phyloP scores from a whole-genome alignment of 2,329 filamentous ascomycete genomes.

The Penicillium sp. region DNA sequence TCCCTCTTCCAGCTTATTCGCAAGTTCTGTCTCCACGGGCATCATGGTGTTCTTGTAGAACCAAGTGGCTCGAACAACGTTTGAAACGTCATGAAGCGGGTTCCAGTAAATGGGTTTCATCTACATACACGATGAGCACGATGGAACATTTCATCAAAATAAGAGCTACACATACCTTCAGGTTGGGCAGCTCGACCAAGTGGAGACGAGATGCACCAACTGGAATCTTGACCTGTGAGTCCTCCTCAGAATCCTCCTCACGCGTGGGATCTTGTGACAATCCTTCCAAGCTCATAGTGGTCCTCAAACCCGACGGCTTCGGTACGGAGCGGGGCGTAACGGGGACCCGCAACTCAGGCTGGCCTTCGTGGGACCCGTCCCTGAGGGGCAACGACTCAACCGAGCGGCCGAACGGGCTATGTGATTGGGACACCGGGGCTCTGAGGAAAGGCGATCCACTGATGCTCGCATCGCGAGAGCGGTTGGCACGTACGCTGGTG shows the following conservation, averaged over 20 bases:
- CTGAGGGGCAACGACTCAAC: conserved; percentile 36
- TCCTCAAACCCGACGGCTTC: conserved; percentile 39
- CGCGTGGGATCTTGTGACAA: conserved; percentile 23
- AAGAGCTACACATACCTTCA: conserved; percentile 52
- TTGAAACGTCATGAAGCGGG: conserved; percentile 84
- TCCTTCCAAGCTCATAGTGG: conserved; percentile 34
- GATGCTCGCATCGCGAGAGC: conserved; percentile 47
- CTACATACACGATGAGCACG: conserved; percentile 45
- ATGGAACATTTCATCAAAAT: neutral
- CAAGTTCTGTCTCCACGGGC: conserved; percentile 81
- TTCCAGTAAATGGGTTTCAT: conserved; percentile 99
- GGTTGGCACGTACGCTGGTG: conserved; percentile 34
- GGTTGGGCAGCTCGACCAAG: conserved; percentile 78
- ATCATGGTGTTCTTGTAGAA: conserved; percentile 97
- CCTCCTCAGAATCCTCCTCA: conserved; percentile 35
- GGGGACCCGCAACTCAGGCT: conserved; percentile 28
- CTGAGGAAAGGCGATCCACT: conserved; percentile 58
- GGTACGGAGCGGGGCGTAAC: conserved; percentile 23
- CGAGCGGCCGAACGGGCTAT: conserved; percentile 40
- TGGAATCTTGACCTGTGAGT: conserved; percentile 66
- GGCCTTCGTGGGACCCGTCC: conserved; percentile 31
- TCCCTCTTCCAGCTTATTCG: conserved; percentile 91
- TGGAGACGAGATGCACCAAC: conserved; percentile 92
- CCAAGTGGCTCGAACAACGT: conserved; percentile 88
- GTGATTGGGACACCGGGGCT: conserved; percentile 42